Percentiles rank a stretch among this genome's conserved stretches.
Conservation (phyloP, 495 filamentous ascomycete genomes). For the Penicillium atrosanguineum region DNA sequence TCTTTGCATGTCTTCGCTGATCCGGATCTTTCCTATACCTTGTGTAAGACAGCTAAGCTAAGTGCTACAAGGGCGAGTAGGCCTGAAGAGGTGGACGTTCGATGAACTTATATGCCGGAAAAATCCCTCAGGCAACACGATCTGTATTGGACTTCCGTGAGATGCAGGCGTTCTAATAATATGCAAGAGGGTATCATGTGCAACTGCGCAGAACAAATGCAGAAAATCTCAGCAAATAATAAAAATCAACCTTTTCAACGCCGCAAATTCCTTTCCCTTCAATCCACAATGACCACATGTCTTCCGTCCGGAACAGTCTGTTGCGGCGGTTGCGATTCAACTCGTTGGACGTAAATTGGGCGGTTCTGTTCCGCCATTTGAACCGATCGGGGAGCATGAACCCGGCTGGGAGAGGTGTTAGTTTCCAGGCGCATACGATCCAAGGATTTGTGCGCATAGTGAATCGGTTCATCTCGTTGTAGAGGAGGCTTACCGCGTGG, state of each 20-base stretch:
- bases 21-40: neutral
- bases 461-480: slow-evolving; percentile 1
- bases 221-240: neutral
- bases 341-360: slow-evolving; percentile 26
- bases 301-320: slow-evolving; percentile 25
- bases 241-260: slow-evolving; percentile 1
- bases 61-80: too few relatives aligned
- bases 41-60: neutral
- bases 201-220: slow-evolving; percentile 8
- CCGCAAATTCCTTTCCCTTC: slow-evolving; percentile 2
- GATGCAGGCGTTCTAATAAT: slow-evolving; percentile 17
- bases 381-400: slow-evolving; percentile 19
- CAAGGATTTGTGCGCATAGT: neutral
- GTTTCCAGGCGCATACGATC: neutral
- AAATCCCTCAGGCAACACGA: too few relatives aligned
- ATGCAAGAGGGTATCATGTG: slow-evolving; percentile 36
- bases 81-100: too few relatives aligned
- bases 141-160: neutral
- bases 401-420: slow-evolving; percentile 14
- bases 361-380: slow-evolving; percentile 25
- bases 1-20: slow-evolving; percentile 1
- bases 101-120: neutral
- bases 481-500: slow-evolving; percentile 20
- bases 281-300: slow-evolving; percentile 37
- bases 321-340: slow-evolving; percentile 20